Evolutionary conservation across 495 filamentous ascomycete genomes (phyloP).

Genomic region (Penicillium fimorum): DNA sequence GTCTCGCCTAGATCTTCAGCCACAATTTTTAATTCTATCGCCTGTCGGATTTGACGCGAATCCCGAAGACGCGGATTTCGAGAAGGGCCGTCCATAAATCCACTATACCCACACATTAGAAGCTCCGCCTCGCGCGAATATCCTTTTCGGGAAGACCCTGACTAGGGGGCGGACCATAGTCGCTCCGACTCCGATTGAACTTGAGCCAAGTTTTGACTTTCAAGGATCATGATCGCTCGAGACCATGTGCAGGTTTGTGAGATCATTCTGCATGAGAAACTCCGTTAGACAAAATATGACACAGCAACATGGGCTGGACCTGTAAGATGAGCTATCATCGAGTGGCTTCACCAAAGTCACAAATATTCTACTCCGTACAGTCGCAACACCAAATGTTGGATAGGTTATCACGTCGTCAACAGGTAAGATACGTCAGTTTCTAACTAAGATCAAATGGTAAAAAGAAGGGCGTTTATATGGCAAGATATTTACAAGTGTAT

Average conservation of each 20-base stretch:
- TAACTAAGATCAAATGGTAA: neutral
- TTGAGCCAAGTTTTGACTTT: neutral
- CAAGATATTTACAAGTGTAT: slow-evolving; percentile 10
- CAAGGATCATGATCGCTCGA: neutral
- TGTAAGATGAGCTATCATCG: neutral
- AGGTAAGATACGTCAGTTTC: neutral
- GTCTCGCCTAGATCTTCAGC: neutral
- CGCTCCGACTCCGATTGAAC: neutral
- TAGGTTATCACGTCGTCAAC: too few relatives aligned
- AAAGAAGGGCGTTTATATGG: slow-evolving; percentile 4
- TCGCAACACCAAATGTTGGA: neutral
- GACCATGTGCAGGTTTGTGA: neutral
- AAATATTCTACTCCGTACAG: neutral
- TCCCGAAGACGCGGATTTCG: neutral
- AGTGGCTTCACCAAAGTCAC: neutral
- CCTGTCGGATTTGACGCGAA: neutral
- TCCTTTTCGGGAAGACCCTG: neutral
- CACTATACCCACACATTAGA: neutral
- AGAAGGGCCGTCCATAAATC: neutral
- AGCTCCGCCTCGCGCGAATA: neutral
- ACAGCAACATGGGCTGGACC: neutral
- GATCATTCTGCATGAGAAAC: neutral
- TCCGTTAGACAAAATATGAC: neutral
- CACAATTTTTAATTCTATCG: neutral
- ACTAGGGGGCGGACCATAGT: neutral